These are phyloP conservation scores for Boletus mariae DNA, from an alignment of 1,284 basidiomycete species.

Conservation along the genomic window DNA sequence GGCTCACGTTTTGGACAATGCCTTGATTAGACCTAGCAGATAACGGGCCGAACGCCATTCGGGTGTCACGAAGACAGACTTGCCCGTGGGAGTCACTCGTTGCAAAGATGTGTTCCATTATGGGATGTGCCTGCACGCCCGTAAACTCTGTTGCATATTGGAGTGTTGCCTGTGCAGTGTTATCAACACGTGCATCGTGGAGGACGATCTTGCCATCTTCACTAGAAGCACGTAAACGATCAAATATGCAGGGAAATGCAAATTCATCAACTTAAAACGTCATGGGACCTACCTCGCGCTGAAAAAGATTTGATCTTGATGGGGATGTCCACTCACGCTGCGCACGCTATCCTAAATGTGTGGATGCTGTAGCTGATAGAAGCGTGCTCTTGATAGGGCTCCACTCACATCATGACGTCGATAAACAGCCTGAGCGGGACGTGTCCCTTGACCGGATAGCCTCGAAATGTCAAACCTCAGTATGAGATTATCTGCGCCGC, in stretches of 20 bases:
- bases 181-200: slow-evolving; percentile 48
- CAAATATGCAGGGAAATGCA: slow-evolving; percentile 13
- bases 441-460: slow-evolving; percentile 7
- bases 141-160: slow-evolving; percentile 55
- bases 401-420: slow-evolving; percentile 33
- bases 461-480: slow-evolving; percentile 53
- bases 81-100: slow-evolving; percentile 56
- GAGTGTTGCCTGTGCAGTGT: slow-evolving; percentile 46
- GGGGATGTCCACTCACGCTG: slow-evolving; percentile 57
- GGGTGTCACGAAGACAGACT: slow-evolving; percentile 65
- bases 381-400: slow-evolving; percentile 6
- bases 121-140: slow-evolving; percentile 60
- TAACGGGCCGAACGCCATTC: slow-evolving; percentile 68
- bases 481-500: slow-evolving; percentile 57
- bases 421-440: slow-evolving; percentile 21
- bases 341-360: slow-evolving; percentile 56
- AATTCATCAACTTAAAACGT: slow-evolving; percentile 27
- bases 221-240: slow-evolving; percentile 34
- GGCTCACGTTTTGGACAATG: slow-evolving; percentile 48
- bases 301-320: slow-evolving; percentile 61
- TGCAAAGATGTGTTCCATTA: slow-evolving; percentile 61
- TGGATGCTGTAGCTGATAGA: slow-evolving; percentile 13
- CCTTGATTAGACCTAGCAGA: slow-evolving; percentile 45
- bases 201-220: slow-evolving; percentile 65
- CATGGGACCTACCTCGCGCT: slow-evolving; percentile 52